These are phyloP conservation scores for Yamadazyma tumulicola DNA, from an alignment of 805 yeast species.

Conservation along the genomic window DNA sequence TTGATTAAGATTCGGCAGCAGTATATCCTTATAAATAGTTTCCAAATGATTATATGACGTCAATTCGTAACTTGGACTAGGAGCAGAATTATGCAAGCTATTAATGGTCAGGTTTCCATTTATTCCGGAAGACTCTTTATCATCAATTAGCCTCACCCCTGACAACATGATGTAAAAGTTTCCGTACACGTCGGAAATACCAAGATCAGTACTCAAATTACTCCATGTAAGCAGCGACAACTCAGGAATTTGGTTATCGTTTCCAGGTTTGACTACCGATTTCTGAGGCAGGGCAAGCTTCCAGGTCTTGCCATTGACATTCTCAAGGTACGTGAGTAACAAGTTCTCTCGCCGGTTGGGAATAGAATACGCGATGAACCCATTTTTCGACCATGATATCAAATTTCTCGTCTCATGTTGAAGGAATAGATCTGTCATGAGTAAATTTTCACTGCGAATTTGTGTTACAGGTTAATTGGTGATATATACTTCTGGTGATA, in stretches of 20 bases:
- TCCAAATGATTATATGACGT: constrained; percentile 46
- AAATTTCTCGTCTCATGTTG: neutral
- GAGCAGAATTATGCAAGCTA: constrained; percentile 11
- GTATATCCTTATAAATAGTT: constrained; percentile 44
- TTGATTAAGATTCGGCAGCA: constrained; percentile 11
- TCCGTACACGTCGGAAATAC: constrained; percentile 72
- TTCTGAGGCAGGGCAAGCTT: constrained; percentile 58
- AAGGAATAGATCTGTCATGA: too few relatives aligned
- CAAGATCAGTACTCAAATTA: constrained; percentile 74
- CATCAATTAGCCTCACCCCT: constrained; percentile 38
- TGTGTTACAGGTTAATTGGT: too few relatives aligned
- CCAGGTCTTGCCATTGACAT: constrained; percentile 77
- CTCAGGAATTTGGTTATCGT: constrained; percentile 22
- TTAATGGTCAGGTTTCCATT: constrained; percentile 14
- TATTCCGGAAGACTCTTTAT: constrained; percentile 17
- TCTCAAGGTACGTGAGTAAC: constrained; percentile 64
- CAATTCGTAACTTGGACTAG: constrained; percentile 36
- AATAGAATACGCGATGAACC: constrained; percentile 72
- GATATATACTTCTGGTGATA: too few relatives aligned
- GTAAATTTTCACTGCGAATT: too few relatives aligned
- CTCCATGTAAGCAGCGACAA: constrained; percentile 65
- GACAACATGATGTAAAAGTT: constrained; percentile 44
- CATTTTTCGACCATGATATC: constrained; percentile 80
- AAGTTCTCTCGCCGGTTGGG: constrained; percentile 38
- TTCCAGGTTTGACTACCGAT: constrained; percentile 26